Evolutionary conservation across 169 alveolate species (phyloP).

Genomic region (Plasmodium vinckei): DNA sequence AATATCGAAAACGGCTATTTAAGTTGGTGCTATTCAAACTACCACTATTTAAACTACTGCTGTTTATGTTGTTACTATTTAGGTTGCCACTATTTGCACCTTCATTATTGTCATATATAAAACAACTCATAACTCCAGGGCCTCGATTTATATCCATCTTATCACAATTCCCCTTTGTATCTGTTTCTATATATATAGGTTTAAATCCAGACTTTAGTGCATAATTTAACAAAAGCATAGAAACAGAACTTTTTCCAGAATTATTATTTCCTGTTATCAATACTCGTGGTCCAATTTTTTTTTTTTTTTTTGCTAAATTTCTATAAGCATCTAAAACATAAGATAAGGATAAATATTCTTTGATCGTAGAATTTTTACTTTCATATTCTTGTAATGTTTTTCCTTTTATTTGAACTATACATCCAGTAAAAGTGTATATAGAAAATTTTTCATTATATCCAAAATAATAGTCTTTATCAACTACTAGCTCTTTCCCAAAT

Average conservation of each 20-base stretch:
- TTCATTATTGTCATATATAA: slow-evolving; percentile 52
- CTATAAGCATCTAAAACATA: slow-evolving; percentile 87
- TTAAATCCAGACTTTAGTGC: slow-evolving; percentile 89
- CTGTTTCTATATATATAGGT: slow-evolving; percentile 90
- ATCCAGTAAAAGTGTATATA: slow-evolving; percentile 91
- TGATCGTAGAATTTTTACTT: slow-evolving; percentile 88
- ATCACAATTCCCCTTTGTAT: slow-evolving; percentile 82
- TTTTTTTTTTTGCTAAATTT: slow-evolving; percentile 85
- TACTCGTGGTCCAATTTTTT: slow-evolving; percentile 89
- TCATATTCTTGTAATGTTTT: slow-evolving; percentile 90
- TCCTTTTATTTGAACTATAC: slow-evolving; percentile 90
- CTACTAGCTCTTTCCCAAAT: slow-evolving; percentile 88
- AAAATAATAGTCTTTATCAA: slow-evolving; percentile 86
- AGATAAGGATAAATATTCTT: slow-evolving; percentile 86
- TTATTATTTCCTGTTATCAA: slow-evolving; percentile 90
- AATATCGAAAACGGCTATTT: slow-evolving; percentile 77
- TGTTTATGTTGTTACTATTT: slow-evolving; percentile 80
- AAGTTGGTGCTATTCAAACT: slow-evolving; percentile 84
- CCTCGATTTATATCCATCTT: slow-evolving; percentile 52
- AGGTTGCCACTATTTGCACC: slow-evolving; percentile 5
- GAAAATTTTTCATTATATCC: slow-evolving; percentile 88
- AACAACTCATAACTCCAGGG: slow-evolving; percentile 53
- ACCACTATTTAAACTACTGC: slow-evolving; percentile 83
- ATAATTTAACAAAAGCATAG: slow-evolving; percentile 86
- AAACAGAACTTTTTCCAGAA: slow-evolving; percentile 91